Conservation (phyloP, 441 rosid species). For the Melianthus villosus region DNA sequence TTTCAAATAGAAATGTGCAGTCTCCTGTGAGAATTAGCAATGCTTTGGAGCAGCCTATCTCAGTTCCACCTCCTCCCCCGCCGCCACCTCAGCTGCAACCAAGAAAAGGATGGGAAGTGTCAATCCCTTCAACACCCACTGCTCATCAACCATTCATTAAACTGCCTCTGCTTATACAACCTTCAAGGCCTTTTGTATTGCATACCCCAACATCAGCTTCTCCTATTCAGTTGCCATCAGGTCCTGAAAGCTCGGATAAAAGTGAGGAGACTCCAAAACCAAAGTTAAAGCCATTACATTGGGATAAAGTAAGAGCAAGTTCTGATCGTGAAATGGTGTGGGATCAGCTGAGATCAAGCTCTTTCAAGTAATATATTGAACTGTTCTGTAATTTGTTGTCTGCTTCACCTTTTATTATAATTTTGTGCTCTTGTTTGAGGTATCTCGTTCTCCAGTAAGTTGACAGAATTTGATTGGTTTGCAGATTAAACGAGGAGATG, state of each 20-base stretch:
- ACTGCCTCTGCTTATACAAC: conserved; percentile 54
- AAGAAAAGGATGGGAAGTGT: conserved; percentile 19
- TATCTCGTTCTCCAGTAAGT: not conserved
- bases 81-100: conserved; percentile 45
- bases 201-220: conserved; percentile 20
- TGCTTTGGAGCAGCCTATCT: conserved; percentile 18
- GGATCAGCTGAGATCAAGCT: conserved; percentile 91
- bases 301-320: conserved; percentile 99
- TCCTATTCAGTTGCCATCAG: conserved; percentile 26
- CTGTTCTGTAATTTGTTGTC: conserved; percentile 1
- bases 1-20: conserved; percentile 10
- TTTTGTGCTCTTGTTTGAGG: not conserved
- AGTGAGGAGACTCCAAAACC: conserved; percentile 36
- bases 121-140: conserved; percentile 18
- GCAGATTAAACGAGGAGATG: conserved; percentile 82
- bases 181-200: conserved; percentile 65
- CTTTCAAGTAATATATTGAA: conserved; percentile 54
- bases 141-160: conserved; percentile 20
- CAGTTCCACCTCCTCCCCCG: conserved; percentile 21
- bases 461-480: conserved; percentile 4
- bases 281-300: conserved; percentile 80
- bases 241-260: conserved; percentile 22
- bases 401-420: too few relatives aligned
- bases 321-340: conserved; percentile 98
- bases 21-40: conserved; percentile 37